phyloP scores from a whole-genome alignment of 306 rosid genomes.

The Fagus crenata region DNA sequence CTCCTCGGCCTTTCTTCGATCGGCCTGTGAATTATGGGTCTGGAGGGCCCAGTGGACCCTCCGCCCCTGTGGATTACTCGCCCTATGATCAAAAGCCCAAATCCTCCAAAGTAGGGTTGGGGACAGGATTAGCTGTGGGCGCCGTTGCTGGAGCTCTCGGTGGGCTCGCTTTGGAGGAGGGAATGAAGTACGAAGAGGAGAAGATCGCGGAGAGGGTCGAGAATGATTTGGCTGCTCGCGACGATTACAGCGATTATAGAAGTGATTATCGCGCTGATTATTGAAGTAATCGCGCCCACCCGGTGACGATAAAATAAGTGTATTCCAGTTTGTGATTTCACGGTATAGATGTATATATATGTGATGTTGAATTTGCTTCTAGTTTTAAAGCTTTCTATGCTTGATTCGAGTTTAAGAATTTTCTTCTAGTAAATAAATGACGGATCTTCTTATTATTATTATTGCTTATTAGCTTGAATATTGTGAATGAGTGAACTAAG shows the following conservation, averaged over 20 bases:
- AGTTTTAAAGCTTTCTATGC: slow-evolving; percentile 6
- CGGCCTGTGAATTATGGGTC: slow-evolving; percentile 44
- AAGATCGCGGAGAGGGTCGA: slow-evolving; percentile 63
- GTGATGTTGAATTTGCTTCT: slow-evolving; percentile 8
- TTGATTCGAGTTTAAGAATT: background rate
- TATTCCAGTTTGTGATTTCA: too few species aligned
- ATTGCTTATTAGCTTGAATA: background rate
- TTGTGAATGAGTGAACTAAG: background rate
- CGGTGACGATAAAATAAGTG: background rate
- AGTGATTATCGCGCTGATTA: slow-evolving; percentile 35
- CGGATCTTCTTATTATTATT: background rate
- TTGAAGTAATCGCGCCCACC: slow-evolving; percentile 12
- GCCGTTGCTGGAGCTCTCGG: slow-evolving; percentile 73
- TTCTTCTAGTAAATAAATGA: slow-evolving; percentile 21
- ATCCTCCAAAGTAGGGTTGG: slow-evolving; percentile 54
- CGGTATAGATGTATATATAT: background rate
- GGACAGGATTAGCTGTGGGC: slow-evolving; percentile 70
- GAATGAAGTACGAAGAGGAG: slow-evolving; percentile 64
- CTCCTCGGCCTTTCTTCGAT: slow-evolving; percentile 66
- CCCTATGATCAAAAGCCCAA: slow-evolving; percentile 58
- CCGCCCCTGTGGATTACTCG: slow-evolving; percentile 69
- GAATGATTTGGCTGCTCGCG: slow-evolving; percentile 45
- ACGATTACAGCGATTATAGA: slow-evolving; percentile 54
- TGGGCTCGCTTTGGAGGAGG: slow-evolving; percentile 72
- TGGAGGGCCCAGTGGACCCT: slow-evolving; percentile 51